Base-by-base conservation (phyloP, 495 filamentous ascomycete genomes). In the Penicillium angulare region DNA sequence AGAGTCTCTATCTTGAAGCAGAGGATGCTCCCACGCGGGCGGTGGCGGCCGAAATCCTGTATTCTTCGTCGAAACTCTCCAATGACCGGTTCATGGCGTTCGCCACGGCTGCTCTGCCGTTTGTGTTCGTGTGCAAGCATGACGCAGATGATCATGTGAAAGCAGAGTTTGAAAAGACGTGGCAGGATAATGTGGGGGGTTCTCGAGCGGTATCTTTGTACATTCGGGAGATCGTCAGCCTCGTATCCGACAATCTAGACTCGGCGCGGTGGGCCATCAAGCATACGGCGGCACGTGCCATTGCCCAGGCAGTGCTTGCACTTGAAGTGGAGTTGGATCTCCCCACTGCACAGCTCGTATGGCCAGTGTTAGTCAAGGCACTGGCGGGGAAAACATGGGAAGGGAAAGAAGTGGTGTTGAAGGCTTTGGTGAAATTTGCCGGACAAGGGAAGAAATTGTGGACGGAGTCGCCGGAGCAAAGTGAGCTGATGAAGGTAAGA, bases 171-270 rank as follows among this genome's bases (percentile, higher is more conserved):
- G 80, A 83, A 29, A 87, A 90, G 41, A 88, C 87, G 0, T 98
- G 93, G 93, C 79, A 79, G 31, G 88, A 95, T 50, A 91, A 92
- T 61, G 92, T 92, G 2, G 92, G 90, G 29, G 90, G 91, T 32
- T 82, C 81, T 16, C 80, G 90, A 24, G 86, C 88, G 1, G 88
- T 96, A 17, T 77, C 86, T 47, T 77, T 96, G 2, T 95, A 96
- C 61, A 75, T 95, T 16, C 78, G 76, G 34, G 93, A 98, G 69
- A 95, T 97, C 54, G 73, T 87, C 13, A 70, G 66, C 12, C 73
- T 97, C 1, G 80, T 82, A 12, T 74, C 79, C 15, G 71, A 78
- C 44, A 77, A 90, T 47, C 65, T 97, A 12, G 79, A 85, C 3
- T 90, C 89, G 7, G 79, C 87, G 3, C 86, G 86, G 59, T 97